A percentile compares a stretch with the other conserved stretches of the same genome.
These are phyloP conservation scores for Erysimum cheiranthoides DNA, from an alignment of 345 rosid genomes.

Conservation along the genomic window DNA sequence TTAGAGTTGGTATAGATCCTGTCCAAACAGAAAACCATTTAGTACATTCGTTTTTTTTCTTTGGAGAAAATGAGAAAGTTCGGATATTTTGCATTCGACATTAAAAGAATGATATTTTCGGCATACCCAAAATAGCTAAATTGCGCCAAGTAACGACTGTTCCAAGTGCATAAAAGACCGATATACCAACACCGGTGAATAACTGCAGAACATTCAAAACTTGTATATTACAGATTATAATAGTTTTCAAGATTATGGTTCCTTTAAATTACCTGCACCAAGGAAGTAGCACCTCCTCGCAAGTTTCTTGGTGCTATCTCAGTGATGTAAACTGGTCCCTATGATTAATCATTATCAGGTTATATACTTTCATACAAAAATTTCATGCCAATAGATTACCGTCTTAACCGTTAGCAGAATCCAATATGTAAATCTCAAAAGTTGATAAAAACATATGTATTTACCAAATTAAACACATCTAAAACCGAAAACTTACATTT, in stretches of 20 bases:
- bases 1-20: slow-evolving; percentile 38
- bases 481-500: background rate
- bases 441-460: background rate
- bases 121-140: slow-evolving; percentile 43
- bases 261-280: slow-evolving; percentile 26
- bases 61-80: slow-evolving; percentile 25
- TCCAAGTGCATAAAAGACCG: slow-evolving; percentile 40
- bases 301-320: slow-evolving; percentile 42
- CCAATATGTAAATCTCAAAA: background rate
- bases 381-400: background rate
- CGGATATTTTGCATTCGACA: background rate
- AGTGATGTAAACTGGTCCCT: slow-evolving; percentile 45
- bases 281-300: slow-evolving; percentile 44
- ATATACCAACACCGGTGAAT: slow-evolving; percentile 35
- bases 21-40: slow-evolving; percentile 14
- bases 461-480: slow-evolving; percentile 45
- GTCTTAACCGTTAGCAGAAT: background rate
- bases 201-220: slow-evolving; percentile 26
- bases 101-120: background rate
- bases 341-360: background rate
- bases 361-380: slow-evolving; percentile 1
- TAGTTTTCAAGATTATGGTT: slow-evolving; percentile 5
- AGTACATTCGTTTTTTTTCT: background rate
- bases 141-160: slow-evolving; percentile 40
- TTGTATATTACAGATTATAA: background rate